These are phyloP conservation scores for Mycena filopes DNA, from an alignment of 768 basidiomycete species.

Conservation along the genomic window DNA sequence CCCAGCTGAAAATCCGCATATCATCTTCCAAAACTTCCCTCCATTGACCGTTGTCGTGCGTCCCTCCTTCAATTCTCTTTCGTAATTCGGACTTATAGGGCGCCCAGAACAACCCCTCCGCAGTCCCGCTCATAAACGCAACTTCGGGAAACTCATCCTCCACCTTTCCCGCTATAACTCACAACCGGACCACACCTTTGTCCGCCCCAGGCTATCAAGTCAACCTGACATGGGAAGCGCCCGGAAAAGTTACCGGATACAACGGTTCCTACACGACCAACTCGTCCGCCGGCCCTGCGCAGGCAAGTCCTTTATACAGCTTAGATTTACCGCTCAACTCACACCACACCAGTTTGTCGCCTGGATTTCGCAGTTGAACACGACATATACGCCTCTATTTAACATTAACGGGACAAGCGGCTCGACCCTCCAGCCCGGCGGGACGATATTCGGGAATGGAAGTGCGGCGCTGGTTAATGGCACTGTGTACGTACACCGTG, in stretches of 20 bases:
- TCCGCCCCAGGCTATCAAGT: slow-evolving; percentile 57
- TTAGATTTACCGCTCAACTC: neutral
- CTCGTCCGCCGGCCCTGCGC: slow-evolving; percentile 53
- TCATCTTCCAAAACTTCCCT: slow-evolving; percentile 69
- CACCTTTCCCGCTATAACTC: slow-evolving; percentile 60
- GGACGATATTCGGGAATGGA: slow-evolving; percentile 53
- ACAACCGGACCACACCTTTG: slow-evolving; percentile 61
- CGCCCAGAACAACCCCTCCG: slow-evolving; percentile 46
- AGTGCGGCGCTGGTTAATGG: slow-evolving; percentile 60
- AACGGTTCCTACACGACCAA: slow-evolving; percentile 63
- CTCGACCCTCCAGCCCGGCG: slow-evolving; percentile 60
- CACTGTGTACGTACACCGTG: slow-evolving; percentile 51
- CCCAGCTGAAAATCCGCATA: slow-evolving; percentile 60
- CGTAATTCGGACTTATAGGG: neutral
- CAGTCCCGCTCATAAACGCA: slow-evolving; percentile 39
- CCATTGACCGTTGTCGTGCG: slow-evolving; percentile 57
- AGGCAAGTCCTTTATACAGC: too few relatives aligned
- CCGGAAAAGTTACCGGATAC: slow-evolving; percentile 62
- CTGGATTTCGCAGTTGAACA: slow-evolving; percentile 72
- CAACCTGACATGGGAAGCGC: slow-evolving; percentile 63
- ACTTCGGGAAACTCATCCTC: slow-evolving; percentile 48
- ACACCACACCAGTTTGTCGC: slow-evolving; percentile 53
- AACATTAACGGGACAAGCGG: slow-evolving; percentile 56
- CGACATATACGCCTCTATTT: slow-evolving; percentile 62
- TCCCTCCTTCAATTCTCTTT: slow-evolving; percentile 18